Base-by-base conservation (phyloP, 179 eudicot genomes). In the Silene vulgaris region DNA sequence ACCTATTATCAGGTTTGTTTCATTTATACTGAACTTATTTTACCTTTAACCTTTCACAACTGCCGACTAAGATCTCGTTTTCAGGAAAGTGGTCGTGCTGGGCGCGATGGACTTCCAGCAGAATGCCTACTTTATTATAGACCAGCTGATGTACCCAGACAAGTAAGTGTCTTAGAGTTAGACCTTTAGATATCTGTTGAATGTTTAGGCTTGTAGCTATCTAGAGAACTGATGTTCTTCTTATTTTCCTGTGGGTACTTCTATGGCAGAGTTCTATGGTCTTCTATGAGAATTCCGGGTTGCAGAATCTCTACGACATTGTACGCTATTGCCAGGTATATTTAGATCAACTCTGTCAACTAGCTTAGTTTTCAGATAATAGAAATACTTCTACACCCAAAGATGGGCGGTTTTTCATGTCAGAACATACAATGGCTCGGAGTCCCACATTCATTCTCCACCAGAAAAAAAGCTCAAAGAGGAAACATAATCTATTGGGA, bases 31-130 rank as follows among this genome's bases (percentile, higher is more conserved):
- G 67, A 74, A 63, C 63, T 72, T 70, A 4, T 19, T 26, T 65
- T 77, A 76, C 43, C 69, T n/a, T 16, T 48, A 7, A 11, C 4
- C 30, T 30, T 20, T 60, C 30, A 19, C 32, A 73, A 65, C 28
- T 74, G 63, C 26, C 71, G 62, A 69, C 9, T 74, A 37, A 68
- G 19, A n/a, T 80, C 69, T 75, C 71, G 67, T 78, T 82, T 56
- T 74, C 87, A 95, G 97, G 99, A 95, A 88, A 95, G 99, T 89
- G 99, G 99, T 23, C 91, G 99, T 80, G 99, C 99, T 80, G 99
- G 99, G 73, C 89, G 99, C 84, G 99, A 95, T 80, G 99, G 99
- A 72, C 97, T 90, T 87, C 97, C 97, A 50, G 84, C 99, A 43
- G 97, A 95, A 80, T 95, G 99, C 75, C 71, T 95, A 73, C 91